Evolutionary conservation across 805 yeast genomes (phyloP).

Genomic region (Starmerella ratchasimensis): DNA sequence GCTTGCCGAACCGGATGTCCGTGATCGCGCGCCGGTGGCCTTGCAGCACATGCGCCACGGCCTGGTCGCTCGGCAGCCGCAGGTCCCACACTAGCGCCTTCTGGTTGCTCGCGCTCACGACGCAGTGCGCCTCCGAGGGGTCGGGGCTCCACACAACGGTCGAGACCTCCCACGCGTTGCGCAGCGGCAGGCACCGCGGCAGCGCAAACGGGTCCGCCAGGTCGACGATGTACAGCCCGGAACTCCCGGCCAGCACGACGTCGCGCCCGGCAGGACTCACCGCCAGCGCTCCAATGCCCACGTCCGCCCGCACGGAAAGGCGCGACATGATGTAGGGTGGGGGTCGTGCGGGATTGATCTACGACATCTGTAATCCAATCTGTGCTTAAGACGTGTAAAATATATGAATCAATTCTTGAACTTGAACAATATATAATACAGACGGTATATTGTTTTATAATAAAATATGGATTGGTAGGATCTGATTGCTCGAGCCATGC

Average conservation of each 20-base stretch:
- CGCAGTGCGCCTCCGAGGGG: constrained; percentile 71
- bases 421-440: too few species aligned
- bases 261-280: constrained; percentile 83
- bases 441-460: too few species aligned
- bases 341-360: too few species aligned
- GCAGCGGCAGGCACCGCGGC: constrained; percentile 85
- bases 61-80: constrained; percentile 52
- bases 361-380: too few species aligned
- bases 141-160: constrained; percentile 99
- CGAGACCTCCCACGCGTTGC: constrained; percentile 96
- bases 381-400: too few species aligned
- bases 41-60: constrained; percentile 78
- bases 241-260: constrained; percentile 76
- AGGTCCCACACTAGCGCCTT: constrained; percentile 93
- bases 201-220: constrained; percentile 89
- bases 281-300: constrained; percentile 83
- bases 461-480: too few species aligned
- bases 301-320: constrained; percentile 74
- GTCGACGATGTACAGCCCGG: constrained; percentile 82
- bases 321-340: constrained; percentile 65
- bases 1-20: constrained; percentile 85
- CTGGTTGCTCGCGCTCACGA: constrained; percentile 86
- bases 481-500: too few species aligned
- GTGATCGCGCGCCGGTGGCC: constrained; percentile 88
- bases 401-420: too few species aligned